These are phyloP conservation scores for Aureobasidium sp. DNA, from an alignment of 2,329 filamentous ascomycete genomes.

Conservation along the genomic window DNA sequence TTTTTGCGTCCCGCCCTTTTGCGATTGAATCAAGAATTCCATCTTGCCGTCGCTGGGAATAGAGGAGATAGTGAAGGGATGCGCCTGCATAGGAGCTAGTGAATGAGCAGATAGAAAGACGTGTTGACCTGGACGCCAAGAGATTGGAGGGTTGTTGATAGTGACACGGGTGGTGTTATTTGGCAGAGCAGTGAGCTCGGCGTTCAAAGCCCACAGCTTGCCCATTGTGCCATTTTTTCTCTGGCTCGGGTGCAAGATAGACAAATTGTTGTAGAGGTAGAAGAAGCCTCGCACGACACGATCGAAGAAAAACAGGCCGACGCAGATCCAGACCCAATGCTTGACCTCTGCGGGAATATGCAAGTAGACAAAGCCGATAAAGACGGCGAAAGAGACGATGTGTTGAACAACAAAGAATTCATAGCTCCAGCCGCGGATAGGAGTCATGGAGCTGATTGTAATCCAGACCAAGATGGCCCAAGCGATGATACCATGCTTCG, in stretches of 20 bases:
- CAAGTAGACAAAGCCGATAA: conserved; percentile 54
- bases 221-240: conserved; percentile 12
- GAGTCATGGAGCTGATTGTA: conserved; percentile 52
- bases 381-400: conserved; percentile 49
- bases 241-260: conserved; percentile 31
- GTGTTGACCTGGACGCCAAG: conserved; percentile 55
- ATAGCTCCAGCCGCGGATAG: conserved; percentile 57
- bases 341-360: conserved; percentile 53
- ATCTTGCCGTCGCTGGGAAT: conserved; percentile 46
- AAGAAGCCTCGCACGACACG: conserved; percentile 41
- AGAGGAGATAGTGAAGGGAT: conserved; percentile 56
- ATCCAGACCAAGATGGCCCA: conserved; percentile 61
- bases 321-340: conserved; percentile 54
- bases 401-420: conserved; percentile 64
- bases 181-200: conserved; percentile 33
- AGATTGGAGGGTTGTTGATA: conserved; percentile 45
- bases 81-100: conserved; percentile 49
- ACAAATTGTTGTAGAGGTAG: conserved; percentile 31
- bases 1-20: conserved; percentile 43
- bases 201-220: conserved; percentile 13
- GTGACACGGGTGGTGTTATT: conserved; percentile 49
- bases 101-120: conserved; percentile 51
- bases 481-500: conserved; percentile 57
- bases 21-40: conserved; percentile 48
- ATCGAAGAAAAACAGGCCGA: conserved; percentile 55